Percentiles rank a stretch among this genome's conserved stretches.
These are phyloP conservation scores for Tolypocladium ovalisporum DNA, from an alignment of 2,329 filamentous ascomycete species.

Conservation along the genomic window DNA sequence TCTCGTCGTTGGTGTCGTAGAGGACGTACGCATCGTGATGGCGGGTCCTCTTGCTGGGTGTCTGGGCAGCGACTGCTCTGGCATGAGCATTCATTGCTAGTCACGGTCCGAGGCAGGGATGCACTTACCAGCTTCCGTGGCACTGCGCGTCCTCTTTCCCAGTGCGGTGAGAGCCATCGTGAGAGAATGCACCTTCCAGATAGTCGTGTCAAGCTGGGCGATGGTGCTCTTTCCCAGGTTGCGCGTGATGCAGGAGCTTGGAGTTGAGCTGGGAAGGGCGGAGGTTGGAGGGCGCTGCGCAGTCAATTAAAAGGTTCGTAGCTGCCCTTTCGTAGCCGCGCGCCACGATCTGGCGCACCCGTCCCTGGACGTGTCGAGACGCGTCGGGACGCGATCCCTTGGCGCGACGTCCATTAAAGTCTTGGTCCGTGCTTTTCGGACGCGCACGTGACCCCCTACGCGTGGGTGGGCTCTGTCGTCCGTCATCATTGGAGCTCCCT, in stretches of 20 bases:
- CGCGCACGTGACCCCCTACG: conserved; percentile 4
- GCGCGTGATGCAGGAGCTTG: neutral
- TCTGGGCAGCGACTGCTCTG: conserved; percentile 13
- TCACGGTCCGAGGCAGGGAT: neutral
- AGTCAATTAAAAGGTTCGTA: conserved; percentile 1
- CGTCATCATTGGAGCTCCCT: neutral
- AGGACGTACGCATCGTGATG: conserved; percentile 27
- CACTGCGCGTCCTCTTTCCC: conserved; percentile 23
- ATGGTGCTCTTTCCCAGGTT: neutral
- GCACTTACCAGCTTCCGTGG: conserved; percentile 18
- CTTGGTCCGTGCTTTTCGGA: conserved; percentile 13
- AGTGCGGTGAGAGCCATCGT: conserved; percentile 18
- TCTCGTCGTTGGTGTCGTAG: conserved; percentile 50
- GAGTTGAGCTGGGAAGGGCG: conserved; percentile 4
- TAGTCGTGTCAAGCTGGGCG: neutral
- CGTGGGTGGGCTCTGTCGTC: neutral
- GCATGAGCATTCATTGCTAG: neutral
- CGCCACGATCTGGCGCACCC: conserved; percentile 7
- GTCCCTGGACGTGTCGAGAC: conserved; percentile 8
- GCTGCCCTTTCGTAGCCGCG: neutral
- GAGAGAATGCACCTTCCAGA: neutral
- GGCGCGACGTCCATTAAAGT: conserved; percentile 18
- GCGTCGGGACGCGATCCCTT: conserved; percentile 19
- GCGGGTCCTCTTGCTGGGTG: conserved; percentile 35
- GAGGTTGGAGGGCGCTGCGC: conserved; percentile 4